Base-by-base conservation (phyloP, 257 asterid species). In the Lycium barbarum region DNA sequence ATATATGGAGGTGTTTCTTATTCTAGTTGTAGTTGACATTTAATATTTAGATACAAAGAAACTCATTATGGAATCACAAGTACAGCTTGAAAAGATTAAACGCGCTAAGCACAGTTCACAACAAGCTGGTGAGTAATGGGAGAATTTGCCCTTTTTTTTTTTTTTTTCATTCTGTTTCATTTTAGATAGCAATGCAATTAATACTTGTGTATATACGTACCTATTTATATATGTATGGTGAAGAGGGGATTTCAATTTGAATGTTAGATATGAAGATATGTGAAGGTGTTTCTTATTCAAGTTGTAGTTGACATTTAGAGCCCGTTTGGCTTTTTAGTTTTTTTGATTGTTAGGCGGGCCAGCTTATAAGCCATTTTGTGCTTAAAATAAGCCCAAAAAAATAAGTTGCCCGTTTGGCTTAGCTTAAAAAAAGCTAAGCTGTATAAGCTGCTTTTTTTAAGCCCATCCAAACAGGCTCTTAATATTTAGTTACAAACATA, bases 51-150 rank as follows among this genome's bases (percentile, higher is more conserved):
- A n/a, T n/a, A n/a, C n/a, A n/a, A n/a, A n/a, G n/a, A n/a, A n/a
- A n/a, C n/a, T n/a, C 9, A 89, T 91, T 87, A 88, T 92, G 95
- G 97, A 94, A 61, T 91, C 96, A 33, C 97, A 93, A 86, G 87
- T 93, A 74, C 93, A 89, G 84, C 88, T 93, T 10, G 96, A 94
- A 86, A 92, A 90, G 89, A 88, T 93, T 55, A 94, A 93, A 86
- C 93, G 94, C 33, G 68, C 80, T 0, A 91, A 91, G 86, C 85
- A 45, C 84, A 89, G 83, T 83, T 90, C 92, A n/a, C n/a, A n/a
- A 17, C 87, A 89, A 22, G 81, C 87, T 85, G 89, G 96, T 94
- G 90, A 89, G 94, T 84, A 26, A 15, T 26, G 3, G 20, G 82
- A 76, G 9, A 78, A 7, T 76, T 76, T 26, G 9, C n/a, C n/a